Base-by-base conservation (phyloP, 2,329 filamentous ascomycete species). In the Trichophaea hybrida region DNA sequence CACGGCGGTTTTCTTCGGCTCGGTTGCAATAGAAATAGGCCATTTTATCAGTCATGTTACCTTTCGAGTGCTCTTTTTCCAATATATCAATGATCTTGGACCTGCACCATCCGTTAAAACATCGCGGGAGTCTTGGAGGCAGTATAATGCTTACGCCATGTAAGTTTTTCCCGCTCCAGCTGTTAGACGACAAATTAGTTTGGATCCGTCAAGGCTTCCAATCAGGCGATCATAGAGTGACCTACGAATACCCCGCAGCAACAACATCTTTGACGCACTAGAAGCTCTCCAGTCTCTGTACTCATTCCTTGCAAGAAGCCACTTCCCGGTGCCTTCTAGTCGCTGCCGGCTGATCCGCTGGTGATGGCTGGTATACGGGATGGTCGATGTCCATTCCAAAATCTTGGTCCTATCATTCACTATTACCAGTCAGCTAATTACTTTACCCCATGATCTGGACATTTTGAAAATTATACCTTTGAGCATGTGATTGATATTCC, bases 1-100 rank as follows among this genome's bases (percentile, higher is more conserved):
- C 58, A 43, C 65, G 61, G 6, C 69, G 68, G 5, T 63, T 56
- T 7, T 57, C 44, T 64, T 60, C 5, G 24, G 46, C 54, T 43
- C 69, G 65, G 44, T 70, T 69, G 65, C 70, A 71, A 65, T 72
- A 72, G 61, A 73, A 73, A 59, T 68, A 72, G 12, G 70, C 71
- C 50, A 72, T 63, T 1, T 62, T 65, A 49, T 70, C 68, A 1
- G 69, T 67, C 4, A 37, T 64, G 1, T 68, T 10, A 53, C 50
- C 24, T 13, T 12, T 24, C 24, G 68, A 5, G 64, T 66, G 15
- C 69, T 63, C 37, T 32, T 24, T 55, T 13, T 13, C 10, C 17
- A 61, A 35, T 32, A 15, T 15, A 5, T 55, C 52, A 35, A 55
- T 43, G 33, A 55, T 4, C n/a, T 15, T 55, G 2, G 52, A 55